Evolutionary conservation across 192 early-diverging fungal species (phyloP).

Genomic region (Coemansia sp.): DNA sequence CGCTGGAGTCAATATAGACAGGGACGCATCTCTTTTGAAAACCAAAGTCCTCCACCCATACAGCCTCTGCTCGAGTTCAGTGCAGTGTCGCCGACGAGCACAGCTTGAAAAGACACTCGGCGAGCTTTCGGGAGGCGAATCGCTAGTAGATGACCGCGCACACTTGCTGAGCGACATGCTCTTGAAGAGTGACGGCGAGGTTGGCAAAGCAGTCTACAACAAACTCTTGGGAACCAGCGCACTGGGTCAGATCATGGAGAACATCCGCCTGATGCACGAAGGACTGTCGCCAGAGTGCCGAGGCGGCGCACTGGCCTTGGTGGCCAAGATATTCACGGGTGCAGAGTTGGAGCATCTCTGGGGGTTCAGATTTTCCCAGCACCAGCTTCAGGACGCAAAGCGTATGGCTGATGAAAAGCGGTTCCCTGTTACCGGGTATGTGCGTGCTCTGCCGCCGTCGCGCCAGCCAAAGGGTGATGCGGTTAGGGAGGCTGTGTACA

Average conservation of each 20-base stretch:
- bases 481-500: slow-evolving; percentile 3
- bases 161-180: slow-evolving; percentile 19
- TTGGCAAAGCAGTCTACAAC: not conserved
- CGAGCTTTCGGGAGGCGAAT: slow-evolving; percentile 6
- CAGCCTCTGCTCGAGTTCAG: slow-evolving; percentile 19
- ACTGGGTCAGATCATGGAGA: slow-evolving; percentile 12
- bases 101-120: slow-evolving; percentile 6
- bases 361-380: slow-evolving; percentile 15
- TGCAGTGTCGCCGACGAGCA: slow-evolving; percentile 28
- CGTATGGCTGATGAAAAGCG: slow-evolving; percentile 4
- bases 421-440: slow-evolving; percentile 3
- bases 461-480: slow-evolving; percentile 10
- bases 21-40: too few species aligned
- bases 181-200: not conserved
- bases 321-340: slow-evolving; percentile 7
- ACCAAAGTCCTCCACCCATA: slow-evolving; percentile 6
- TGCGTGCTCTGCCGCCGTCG: slow-evolving; percentile 7
- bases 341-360: slow-evolving; percentile 16
- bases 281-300: slow-evolving; percentile 6
- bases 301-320: slow-evolving; percentile 20
- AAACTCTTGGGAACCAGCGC: not conserved
- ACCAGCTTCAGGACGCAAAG: slow-evolving; percentile 21
- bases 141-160: slow-evolving; percentile 1
- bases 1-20: too few species aligned
- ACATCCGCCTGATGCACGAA: slow-evolving; percentile 17